These are phyloP conservation scores for Pythium rhizo-oryzae DNA, from an alignment of 352 stramenopile genomes.

Conservation along the genomic window DNA sequence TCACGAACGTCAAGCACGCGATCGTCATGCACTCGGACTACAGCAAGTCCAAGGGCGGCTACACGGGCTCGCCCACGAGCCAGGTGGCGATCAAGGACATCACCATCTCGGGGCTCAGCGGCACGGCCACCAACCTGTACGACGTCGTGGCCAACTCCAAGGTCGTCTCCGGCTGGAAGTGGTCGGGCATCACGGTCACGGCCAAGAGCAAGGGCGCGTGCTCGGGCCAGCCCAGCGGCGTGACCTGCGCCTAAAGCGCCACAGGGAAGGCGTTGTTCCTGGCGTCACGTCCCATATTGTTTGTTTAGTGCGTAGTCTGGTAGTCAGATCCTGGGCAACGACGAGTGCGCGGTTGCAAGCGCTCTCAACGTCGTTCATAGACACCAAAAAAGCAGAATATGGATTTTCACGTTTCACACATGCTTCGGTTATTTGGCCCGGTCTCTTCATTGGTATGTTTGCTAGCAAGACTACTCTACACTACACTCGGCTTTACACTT, in stretches of 20 bases:
- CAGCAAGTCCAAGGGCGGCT: slow-evolving; percentile 38
- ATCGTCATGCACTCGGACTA: slow-evolving; percentile 47
- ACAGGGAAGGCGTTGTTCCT: too few species aligned
- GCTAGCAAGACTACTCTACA: too few species aligned
- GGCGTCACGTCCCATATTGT: too few species aligned
- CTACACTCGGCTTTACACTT: too few species aligned
- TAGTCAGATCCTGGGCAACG: too few species aligned
- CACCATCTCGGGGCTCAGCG: slow-evolving; percentile 5
- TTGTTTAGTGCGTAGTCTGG: too few species aligned
- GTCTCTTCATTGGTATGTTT: too few species aligned
- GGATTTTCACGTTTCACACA: too few species aligned
- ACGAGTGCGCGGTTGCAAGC: too few species aligned
- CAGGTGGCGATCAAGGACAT: slow-evolving; percentile 2
- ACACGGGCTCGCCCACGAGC: slow-evolving; percentile 20
- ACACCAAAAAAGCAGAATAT: too few species aligned
- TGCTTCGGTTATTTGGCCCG: too few species aligned
- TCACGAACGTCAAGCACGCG: slow-evolving; percentile 34
- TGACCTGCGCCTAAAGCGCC: not conserved
- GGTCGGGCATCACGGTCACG: slow-evolving; percentile 18
- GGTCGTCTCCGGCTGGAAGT: slow-evolving; percentile 23
- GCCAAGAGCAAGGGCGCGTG: not conserved
- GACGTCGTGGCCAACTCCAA: slow-evolving; percentile 18
- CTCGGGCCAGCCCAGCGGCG: slow-evolving; percentile 3
- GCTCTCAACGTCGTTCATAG: too few species aligned
- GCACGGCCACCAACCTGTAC: slow-evolving; percentile 22